Percentiles rank a stretch among this genome's conserved stretches.
These are phyloP conservation scores for Lipomyces starkeyi DNA, from an alignment of 805 yeast species.

Conservation along the genomic window DNA sequence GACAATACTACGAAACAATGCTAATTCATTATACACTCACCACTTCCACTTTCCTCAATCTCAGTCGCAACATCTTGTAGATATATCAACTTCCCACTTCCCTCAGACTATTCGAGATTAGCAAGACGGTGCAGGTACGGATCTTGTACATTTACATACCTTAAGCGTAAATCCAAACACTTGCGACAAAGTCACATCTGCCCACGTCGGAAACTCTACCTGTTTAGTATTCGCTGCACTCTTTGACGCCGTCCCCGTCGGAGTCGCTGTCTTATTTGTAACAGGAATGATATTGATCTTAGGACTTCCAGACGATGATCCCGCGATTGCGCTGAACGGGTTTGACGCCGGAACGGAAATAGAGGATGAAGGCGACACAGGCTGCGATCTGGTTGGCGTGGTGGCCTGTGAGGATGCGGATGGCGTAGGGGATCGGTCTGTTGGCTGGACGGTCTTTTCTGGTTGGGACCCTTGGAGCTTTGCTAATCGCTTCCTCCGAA, in stretches of 20 bases:
- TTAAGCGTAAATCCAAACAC: slow-evolving; percentile 26
- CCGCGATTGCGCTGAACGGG: slow-evolving; percentile 25
- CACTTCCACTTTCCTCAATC: slow-evolving; percentile 13
- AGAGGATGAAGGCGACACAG: slow-evolving; percentile 15
- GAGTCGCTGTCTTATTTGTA: not conserved
- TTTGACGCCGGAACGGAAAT: slow-evolving; percentile 16
- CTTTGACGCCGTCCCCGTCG: slow-evolving; percentile 3
- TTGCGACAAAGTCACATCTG: slow-evolving; percentile 16
- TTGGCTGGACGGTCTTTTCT: slow-evolving; percentile 1
- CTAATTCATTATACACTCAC: slow-evolving; percentile 6
- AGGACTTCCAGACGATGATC: slow-evolving; percentile 1
- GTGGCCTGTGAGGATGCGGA: slow-evolving; percentile 17
- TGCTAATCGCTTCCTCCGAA: slow-evolving; percentile 61
- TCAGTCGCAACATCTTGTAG: slow-evolving; percentile 26
- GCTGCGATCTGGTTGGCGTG: slow-evolving; percentile 6
- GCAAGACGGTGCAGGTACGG: not conserved
- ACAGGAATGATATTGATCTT: slow-evolving; percentile 24
- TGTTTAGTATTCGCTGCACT: not conserved
- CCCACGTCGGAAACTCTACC: slow-evolving; percentile 31
- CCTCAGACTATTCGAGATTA: not conserved
- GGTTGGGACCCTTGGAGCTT: slow-evolving; percentile 47
- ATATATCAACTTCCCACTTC: slow-evolving; percentile 7
- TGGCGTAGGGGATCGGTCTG: slow-evolving; percentile 22
- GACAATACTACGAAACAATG: not conserved
- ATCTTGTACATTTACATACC: not conserved